Evolutionary conservation across 805 yeast genomes (phyloP).

Genomic region (Metschnikowia bowlesiae): DNA sequence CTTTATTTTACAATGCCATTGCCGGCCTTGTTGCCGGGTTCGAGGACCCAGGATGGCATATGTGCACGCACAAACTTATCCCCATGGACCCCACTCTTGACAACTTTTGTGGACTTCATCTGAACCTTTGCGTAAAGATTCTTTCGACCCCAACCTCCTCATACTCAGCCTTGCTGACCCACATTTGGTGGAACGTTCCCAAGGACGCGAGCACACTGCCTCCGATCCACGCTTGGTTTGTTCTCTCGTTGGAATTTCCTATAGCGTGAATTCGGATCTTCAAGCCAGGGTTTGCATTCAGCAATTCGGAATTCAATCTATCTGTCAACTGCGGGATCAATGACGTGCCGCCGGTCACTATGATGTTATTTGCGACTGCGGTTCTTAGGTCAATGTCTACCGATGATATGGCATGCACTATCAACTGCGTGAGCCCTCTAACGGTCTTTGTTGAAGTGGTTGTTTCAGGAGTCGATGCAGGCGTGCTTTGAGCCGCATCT

Average conservation of each 20-base stretch:
- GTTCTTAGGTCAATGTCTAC: slow-evolving; percentile 82
- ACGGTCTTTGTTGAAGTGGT: slow-evolving; percentile 16
- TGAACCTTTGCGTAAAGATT: slow-evolving; percentile 74
- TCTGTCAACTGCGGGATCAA: slow-evolving; percentile 79
- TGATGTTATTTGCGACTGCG: slow-evolving; percentile 81
- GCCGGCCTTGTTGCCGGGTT: neutral
- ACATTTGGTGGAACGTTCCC: slow-evolving; percentile 91
- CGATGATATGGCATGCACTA: slow-evolving; percentile 49
- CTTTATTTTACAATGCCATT: neutral
- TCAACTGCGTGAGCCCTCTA: slow-evolving; percentile 57
- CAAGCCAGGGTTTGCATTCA: slow-evolving; percentile 70
- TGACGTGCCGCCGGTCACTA: slow-evolving; percentile 81
- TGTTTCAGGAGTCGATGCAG: slow-evolving; percentile 18
- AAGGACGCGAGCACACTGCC: slow-evolving; percentile 83
- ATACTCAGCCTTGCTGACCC: slow-evolving; percentile 86
- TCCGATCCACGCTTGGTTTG: slow-evolving; percentile 85
- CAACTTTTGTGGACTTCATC: slow-evolving; percentile 35
- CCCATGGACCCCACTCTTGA: no score
- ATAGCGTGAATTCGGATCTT: slow-evolving; percentile 80
- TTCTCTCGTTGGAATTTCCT: slow-evolving; percentile 74
- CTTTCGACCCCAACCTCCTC: slow-evolving; percentile 86
- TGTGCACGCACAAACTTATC: no score
- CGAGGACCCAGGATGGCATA: no score
- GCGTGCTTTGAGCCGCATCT: slow-evolving; percentile 32
- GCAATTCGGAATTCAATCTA: slow-evolving; percentile 66